Evolutionary conservation across 441 rosid species (phyloP), one percentile per base, ranked within the genome.

Genomic region (Bruguiera hainesii): DNA sequence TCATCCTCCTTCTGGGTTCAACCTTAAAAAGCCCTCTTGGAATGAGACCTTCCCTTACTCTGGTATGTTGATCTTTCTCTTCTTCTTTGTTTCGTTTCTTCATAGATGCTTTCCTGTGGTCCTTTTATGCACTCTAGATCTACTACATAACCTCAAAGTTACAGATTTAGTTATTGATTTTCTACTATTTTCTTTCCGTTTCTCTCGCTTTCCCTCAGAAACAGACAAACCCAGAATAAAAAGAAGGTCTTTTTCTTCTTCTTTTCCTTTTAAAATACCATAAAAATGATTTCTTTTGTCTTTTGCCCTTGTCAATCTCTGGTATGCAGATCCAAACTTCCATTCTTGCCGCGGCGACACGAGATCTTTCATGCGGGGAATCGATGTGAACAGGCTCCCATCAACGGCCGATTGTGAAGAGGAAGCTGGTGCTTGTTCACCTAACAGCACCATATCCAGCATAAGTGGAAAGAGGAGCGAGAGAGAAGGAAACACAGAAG

Each of bases 391-490:
- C 80, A 73, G 86, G 69, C 66, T 86, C 55, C 91, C 96, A 48
- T 72, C 87, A 0, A 78, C 82, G 21, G 85, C 60, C 19, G 89
- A 87, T 59, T 86, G 86, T 51, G 96, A 90, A 31, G 97, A 95
- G 61, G 94, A 90, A 33, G 95, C 82, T 4, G 98, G 89, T 9
- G 91, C 83, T 23, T 90, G 97, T 16, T 95, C 98, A 0, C 97
- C 96, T 1, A 92, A 92, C 80, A 93, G 98, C 69, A 89, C 96
- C 61, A 73, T 88, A 61, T 93, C 98, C 10, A 86, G 92, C 75
- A 71, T 87, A 0, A 89, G 91, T n/a, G 98, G 99, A 2, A 94
- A 91, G 76, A 83, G 97, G 69, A 86, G 88, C 69, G 98, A 88
- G 71, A 81, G 98, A 60, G 99, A 91, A 68, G 75, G 76, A 16